Evolutionary conservation across 768 basidiomycete species (phyloP).

Genomic region (Rhizopogon salebrosus): DNA sequence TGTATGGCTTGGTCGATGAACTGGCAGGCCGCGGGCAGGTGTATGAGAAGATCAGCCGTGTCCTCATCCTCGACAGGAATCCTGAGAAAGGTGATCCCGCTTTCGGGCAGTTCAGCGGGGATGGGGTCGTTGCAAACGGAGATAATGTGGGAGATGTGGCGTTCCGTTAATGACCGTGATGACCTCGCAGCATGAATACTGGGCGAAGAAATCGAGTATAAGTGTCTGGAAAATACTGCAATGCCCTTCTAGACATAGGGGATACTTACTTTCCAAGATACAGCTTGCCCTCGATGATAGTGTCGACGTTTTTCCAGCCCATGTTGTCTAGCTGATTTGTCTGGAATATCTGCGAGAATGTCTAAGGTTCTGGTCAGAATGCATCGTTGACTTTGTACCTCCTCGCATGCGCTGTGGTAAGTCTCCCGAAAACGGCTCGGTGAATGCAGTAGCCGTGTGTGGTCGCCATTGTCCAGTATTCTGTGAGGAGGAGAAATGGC

Average conservation of each 20-base stretch:
- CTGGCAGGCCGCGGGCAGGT: slow-evolving; percentile 58
- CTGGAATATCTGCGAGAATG: slow-evolving; percentile 26
- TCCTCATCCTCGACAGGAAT: slow-evolving; percentile 68
- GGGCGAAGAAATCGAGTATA: slow-evolving; percentile 10
- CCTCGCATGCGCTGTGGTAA: slow-evolving; percentile 12
- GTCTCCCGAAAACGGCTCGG: slow-evolving; percentile 22
- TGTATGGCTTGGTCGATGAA: slow-evolving; percentile 62
- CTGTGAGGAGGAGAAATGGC: slow-evolving; percentile 20
- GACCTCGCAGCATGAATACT: slow-evolving; percentile 71
- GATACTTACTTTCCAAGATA: slow-evolving; percentile 70
- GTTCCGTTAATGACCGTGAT: slow-evolving; percentile 65
- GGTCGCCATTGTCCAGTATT: slow-evolving; percentile 11
- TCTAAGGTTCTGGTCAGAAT: slow-evolving; percentile 10
- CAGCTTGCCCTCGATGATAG: slow-evolving; percentile 59
- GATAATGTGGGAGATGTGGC: slow-evolving; percentile 73
- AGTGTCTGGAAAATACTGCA: slow-evolving; percentile 1
- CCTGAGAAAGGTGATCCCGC: slow-evolving; percentile 64
- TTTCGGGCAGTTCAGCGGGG: slow-evolving; percentile 65
- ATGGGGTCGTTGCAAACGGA: slow-evolving; percentile 73
- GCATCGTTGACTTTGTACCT: slow-evolving; percentile 33
- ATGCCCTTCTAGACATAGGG: slow-evolving; percentile 11
- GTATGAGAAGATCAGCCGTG: slow-evolving; percentile 63
- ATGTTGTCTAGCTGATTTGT: slow-evolving; percentile 19
- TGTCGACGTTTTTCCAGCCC: slow-evolving; percentile 63
- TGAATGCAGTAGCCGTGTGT: slow-evolving; percentile 25